Conservation (phyloP, 345 rosid species). For the Boechera retrofracta region DNA sequence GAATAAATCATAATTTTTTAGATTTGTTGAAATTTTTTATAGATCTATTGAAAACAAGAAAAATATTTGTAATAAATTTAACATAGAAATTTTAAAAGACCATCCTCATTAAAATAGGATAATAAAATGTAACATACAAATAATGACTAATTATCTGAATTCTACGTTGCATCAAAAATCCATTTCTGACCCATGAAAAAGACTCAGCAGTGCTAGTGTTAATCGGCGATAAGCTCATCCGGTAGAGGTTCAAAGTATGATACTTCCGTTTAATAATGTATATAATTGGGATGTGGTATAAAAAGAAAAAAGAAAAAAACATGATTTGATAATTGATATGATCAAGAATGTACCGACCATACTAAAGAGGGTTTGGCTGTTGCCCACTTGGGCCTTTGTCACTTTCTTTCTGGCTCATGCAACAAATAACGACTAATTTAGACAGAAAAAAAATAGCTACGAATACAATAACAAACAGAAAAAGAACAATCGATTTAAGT, state of each 20-base stretch:
- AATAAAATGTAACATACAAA: not conserved
- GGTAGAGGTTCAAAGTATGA: not conserved
- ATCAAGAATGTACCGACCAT: conserved; percentile 11
- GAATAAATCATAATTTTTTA: too few species aligned
- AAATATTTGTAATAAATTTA: too few species aligned
- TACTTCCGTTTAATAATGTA: conserved; percentile 9
- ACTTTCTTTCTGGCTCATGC: conserved; percentile 15
- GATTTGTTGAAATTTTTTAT: too few species aligned
- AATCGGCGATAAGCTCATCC: not conserved
- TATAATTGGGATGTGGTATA: not conserved
- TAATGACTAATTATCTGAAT: too few species aligned
- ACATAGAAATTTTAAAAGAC: too few species aligned
- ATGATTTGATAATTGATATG: conserved; percentile 17
- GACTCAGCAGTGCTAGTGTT: not conserved
- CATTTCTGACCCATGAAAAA: not conserved
- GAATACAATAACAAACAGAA: not conserved
- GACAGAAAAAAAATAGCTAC: not conserved
- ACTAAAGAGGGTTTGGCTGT: conserved; percentile 13
- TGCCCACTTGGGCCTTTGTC: conserved; percentile 29
- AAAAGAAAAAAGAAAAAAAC: too few species aligned
- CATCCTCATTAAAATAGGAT: not conserved
- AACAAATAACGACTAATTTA: conserved; percentile 11
- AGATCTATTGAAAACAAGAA: too few species aligned
- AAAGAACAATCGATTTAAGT: not conserved
- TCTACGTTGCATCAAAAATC: not conserved